Percentiles rank a stretch among this genome's conserved stretches.
These are phyloP conservation scores for Candolleomyces aberdarensis DNA, from an alignment of 768 basidiomycete genomes.

Conservation along the genomic window DNA sequence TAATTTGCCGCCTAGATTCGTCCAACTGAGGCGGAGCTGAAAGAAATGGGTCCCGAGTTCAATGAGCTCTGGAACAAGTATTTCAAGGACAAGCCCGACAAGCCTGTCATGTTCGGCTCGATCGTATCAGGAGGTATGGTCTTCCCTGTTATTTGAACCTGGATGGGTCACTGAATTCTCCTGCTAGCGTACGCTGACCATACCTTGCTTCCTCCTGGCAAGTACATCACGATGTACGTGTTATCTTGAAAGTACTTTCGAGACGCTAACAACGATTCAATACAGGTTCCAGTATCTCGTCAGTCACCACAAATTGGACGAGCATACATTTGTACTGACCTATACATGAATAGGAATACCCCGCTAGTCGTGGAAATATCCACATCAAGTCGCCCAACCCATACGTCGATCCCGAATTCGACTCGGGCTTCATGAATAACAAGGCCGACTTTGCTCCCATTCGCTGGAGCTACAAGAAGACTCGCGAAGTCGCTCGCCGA, in stretches of 20 bases:
- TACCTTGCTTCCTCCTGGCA: slow-evolving; percentile 64
- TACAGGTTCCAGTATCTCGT: slow-evolving; percentile 62
- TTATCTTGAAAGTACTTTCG: neutral
- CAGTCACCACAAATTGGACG: slow-evolving; percentile 10
- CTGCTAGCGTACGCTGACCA: slow-evolving; percentile 64
- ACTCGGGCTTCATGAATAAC: slow-evolving; percentile 78
- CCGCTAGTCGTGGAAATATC: slow-evolving; percentile 72
- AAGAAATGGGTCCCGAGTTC: slow-evolving; percentile 79
- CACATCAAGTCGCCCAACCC: slow-evolving; percentile 60
- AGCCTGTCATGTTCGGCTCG: slow-evolving; percentile 60
- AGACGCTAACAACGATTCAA: neutral
- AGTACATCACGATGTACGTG: slow-evolving; percentile 62
- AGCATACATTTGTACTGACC: neutral
- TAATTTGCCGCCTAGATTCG: slow-evolving; percentile 44
- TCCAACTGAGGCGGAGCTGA: slow-evolving; percentile 64
- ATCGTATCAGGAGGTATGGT: slow-evolving; percentile 42
- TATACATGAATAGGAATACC: slow-evolving; percentile 50
- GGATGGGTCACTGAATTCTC: neutral
- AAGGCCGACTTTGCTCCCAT: slow-evolving; percentile 76
- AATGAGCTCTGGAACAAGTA: slow-evolving; percentile 64
- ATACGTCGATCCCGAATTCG: slow-evolving; percentile 61
- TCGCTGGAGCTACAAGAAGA: slow-evolving; percentile 78
- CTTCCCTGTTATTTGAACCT: neutral
- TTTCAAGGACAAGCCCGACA: slow-evolving; percentile 80
- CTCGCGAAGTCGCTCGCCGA: slow-evolving; percentile 64